phyloP scores from a whole-genome alignment of 1,139 yeast genomes.

The Taphrina sp. region DNA sequence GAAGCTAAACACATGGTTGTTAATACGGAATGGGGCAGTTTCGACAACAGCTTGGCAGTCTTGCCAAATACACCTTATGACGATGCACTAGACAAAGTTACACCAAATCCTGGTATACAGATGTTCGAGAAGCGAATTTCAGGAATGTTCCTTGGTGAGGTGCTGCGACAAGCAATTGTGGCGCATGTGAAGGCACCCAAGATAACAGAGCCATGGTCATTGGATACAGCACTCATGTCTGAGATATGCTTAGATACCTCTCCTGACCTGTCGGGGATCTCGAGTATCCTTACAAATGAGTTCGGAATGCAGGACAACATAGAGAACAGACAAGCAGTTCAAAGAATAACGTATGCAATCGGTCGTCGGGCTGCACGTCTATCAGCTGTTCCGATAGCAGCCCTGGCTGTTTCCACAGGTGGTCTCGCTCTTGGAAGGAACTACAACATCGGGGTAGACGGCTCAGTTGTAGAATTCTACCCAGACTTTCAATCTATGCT shows the following conservation, averaged over 20 bases:
- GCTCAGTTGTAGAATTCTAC: constrained; percentile 86
- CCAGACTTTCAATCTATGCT: constrained; percentile 80
- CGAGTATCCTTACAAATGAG: constrained; percentile 41
- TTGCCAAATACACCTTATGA: constrained; percentile 79
- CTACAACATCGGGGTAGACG: constrained; percentile 92
- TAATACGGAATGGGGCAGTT: constrained; percentile 97
- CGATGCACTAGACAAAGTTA: constrained; percentile 60
- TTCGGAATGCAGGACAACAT: constrained; percentile 48
- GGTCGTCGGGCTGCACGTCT: constrained; percentile 81
- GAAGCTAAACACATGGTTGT: constrained; percentile 59
- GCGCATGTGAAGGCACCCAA: constrained; percentile 59
- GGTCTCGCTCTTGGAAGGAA: constrained; percentile 57
- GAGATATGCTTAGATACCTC: constrained; percentile 79
- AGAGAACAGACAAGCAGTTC: constrained; percentile 71
- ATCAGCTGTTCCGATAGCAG: constrained; percentile 86
- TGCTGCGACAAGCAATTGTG: constrained; percentile 65
- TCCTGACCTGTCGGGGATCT: constrained; percentile 64
- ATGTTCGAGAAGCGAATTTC: constrained; percentile 89
- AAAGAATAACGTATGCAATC: constrained; percentile 69
- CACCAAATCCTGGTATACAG: constrained; percentile 84
- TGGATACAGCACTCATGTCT: constrained; percentile 80
- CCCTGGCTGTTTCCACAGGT: constrained; percentile 59
- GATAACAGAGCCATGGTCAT: constrained; percentile 68
- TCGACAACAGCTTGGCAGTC: constrained; percentile 71
- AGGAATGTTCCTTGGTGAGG: constrained; percentile 93